phyloP scores from a whole-genome alignment of 2,329 filamentous ascomycete genomes.

The Tolypocladium tropicale region DNA sequence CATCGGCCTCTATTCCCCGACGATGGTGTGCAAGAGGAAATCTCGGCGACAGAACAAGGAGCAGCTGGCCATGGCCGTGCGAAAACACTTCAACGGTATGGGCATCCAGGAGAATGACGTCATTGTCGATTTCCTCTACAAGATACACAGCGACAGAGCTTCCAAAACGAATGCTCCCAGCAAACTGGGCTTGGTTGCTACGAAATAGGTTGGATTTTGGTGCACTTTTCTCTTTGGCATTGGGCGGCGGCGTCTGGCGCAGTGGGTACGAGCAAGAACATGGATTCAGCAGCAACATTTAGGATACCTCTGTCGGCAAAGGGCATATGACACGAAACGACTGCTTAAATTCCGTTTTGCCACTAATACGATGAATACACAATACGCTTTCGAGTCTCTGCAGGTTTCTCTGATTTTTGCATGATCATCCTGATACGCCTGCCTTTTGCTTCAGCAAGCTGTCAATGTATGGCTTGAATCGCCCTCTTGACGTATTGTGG shows the following conservation, averaged over 20 bases:
- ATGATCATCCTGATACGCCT: no score
- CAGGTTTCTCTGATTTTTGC: no score
- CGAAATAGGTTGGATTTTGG: not conserved
- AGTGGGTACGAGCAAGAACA: not conserved
- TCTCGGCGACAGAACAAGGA: constrained; percentile 61
- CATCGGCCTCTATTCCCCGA: constrained; percentile 64
- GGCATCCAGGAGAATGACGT: constrained; percentile 75
- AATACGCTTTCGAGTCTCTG: no score
- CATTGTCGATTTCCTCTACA: constrained; percentile 70
- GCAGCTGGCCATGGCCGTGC: constrained; percentile 58
- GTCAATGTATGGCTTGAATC: no score
- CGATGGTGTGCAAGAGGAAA: constrained; percentile 58
- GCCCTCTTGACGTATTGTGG: no score
- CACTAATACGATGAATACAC: not conserved
- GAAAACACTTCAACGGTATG: constrained; percentile 75
- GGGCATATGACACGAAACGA: not conserved
- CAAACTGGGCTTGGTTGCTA: constrained; percentile 7
- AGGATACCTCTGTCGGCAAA: not conserved
- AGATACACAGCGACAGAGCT: constrained; percentile 33
- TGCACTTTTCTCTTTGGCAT: not conserved
- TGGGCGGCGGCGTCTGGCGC: not conserved
- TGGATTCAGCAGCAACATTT: not conserved
- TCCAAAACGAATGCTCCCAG: constrained; percentile 15
- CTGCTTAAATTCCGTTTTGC: not conserved
- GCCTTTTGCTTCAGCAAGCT: no score